These are phyloP conservation scores for Aschersonia sp. DNA, from an alignment of 2,329 filamentous ascomycete species.

Conservation along the genomic window DNA sequence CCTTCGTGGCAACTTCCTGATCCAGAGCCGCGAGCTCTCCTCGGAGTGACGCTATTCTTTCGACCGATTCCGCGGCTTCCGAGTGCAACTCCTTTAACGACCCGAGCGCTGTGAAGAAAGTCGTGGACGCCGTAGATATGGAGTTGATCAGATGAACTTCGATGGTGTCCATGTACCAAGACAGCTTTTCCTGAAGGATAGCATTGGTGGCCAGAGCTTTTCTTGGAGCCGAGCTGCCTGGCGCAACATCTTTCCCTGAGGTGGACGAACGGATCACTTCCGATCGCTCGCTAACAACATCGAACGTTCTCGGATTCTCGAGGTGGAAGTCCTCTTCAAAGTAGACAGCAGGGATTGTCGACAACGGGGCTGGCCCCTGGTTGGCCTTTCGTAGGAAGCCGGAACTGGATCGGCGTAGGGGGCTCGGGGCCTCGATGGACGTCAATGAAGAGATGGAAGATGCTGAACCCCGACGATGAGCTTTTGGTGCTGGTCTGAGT, in stretches of 20 bases:
- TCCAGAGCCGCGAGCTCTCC: slow-evolving; percentile 71
- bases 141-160: slow-evolving; percentile 94
- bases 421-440: slow-evolving; percentile 30
- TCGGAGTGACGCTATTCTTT: slow-evolving; percentile 67
- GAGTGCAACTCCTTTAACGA: slow-evolving; percentile 82
- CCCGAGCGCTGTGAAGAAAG: slow-evolving; percentile 88
- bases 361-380: slow-evolving; percentile 70
- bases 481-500: slow-evolving; percentile 25
- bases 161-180: slow-evolving; percentile 99
- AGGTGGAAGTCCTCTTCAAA: slow-evolving; percentile 92
- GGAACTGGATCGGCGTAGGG: slow-evolving; percentile 29
- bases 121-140: slow-evolving; percentile 88
- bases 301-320: slow-evolving; percentile 91
- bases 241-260: slow-evolving; percentile 41
- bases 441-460: slow-evolving; percentile 34
- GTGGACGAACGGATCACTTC: slow-evolving; percentile 71
- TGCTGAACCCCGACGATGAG: slow-evolving; percentile 18
- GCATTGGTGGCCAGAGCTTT: slow-evolving; percentile 92
- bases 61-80: slow-evolving; percentile 82
- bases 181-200: slow-evolving; percentile 93
- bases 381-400: slow-evolving; percentile 40
- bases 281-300: slow-evolving; percentile 88
- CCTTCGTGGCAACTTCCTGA: slow-evolving; percentile 71
- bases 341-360: slow-evolving; percentile 84
- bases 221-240: slow-evolving; percentile 42